These are phyloP conservation scores for Aspergillus ibericus DNA, from an alignment of 2,329 filamentous ascomycete genomes.

Conservation along the genomic window DNA sequence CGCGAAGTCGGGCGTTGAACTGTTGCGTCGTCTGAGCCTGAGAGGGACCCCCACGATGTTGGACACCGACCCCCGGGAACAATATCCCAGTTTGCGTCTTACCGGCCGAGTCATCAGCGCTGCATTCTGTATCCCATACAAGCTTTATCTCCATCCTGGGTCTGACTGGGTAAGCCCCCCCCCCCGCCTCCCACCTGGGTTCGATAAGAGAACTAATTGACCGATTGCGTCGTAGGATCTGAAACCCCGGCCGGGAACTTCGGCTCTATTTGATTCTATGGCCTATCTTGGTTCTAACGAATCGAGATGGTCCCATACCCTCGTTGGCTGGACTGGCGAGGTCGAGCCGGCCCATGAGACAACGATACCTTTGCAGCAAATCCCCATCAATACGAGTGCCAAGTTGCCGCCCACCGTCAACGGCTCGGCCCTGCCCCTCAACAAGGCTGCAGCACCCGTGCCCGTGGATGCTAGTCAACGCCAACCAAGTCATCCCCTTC, in stretches of 20 bases:
- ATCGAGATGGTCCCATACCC: constrained; percentile 84
- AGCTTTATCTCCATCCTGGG: constrained; percentile 53
- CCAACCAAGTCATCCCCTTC: constrained; percentile 57
- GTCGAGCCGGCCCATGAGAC: constrained; percentile 54
- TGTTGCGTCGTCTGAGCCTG: constrained; percentile 56
- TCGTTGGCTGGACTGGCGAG: constrained; percentile 95
- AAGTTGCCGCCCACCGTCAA: constrained; percentile 33
- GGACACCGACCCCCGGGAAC: constrained; percentile 55
- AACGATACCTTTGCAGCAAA: constrained; percentile 31
- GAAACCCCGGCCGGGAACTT: constrained; percentile 77
- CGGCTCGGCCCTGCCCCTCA: constrained; percentile 52
- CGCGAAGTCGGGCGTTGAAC: constrained; percentile 49
- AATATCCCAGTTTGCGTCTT: constrained; percentile 58
- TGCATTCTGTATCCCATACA: constrained; percentile 64
- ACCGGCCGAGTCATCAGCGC: constrained; percentile 65
- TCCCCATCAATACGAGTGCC: constrained; percentile 27
- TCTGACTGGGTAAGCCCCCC: constrained; percentile 55
- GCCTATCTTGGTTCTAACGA: constrained; percentile 80
- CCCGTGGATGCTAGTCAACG: constrained; percentile 65
- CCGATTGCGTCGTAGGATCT: constrained; percentile 59
- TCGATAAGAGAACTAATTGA: constrained; percentile 6
- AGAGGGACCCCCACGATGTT: constrained; percentile 40
- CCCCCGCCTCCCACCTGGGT: neutral
- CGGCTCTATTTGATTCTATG: constrained; percentile 89
- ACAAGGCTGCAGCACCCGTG: constrained; percentile 75